Evolutionary conservation across 129 eudicot species (phyloP), one percentile per base, ranked within the genome.

Genomic region (Centella asiatica): DNA sequence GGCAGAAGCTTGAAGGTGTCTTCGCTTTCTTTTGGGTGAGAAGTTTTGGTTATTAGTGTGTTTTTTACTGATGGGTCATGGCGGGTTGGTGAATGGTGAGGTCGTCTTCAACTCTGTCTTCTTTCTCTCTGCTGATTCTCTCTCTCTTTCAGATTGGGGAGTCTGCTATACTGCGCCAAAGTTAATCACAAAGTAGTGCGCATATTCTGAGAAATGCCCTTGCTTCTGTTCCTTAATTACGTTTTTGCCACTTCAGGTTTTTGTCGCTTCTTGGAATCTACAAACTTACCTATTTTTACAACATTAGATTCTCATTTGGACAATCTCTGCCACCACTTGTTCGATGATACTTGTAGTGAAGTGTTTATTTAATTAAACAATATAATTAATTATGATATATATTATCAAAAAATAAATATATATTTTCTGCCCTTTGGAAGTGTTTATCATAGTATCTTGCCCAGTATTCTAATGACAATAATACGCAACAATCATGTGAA

Each of bases 141-240:
- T 56, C 31, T 28, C 25, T 56, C 60, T 14, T 42, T 56, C 44
- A 31, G 61, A 56, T 53, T 56, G 61, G 61, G 31, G 40, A 14
- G 36, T 54, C 34, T 28, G 39, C 60, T 54, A 56, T 34, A 27
- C 61, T 56, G 61, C 25, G 12, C 44, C 32, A 56, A 56, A 56
- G 62, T 56, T 56, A 31, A 56, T 56, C 44, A 56, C 14, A 32
- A 17, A 56, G 32, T 6, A 31, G 15, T 31, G n/a, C 32, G 27
- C 15, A 36, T 29, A 29, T 5, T 56, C 36, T 44, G 32, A 56
- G 44, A 28, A 1, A 28, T 56, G 23, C 61, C 61, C 61, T 6
- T 31, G 12, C 8, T 18, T 55, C 32, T 56, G 8, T 29, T 6
- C 6, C n/a, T 6, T 10, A 29, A 29, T 56, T 31, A 56, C 62